These are phyloP conservation scores for Phlegmacium glaucopus DNA, from an alignment of 768 basidiomycete species.

Conservation along the genomic window DNA sequence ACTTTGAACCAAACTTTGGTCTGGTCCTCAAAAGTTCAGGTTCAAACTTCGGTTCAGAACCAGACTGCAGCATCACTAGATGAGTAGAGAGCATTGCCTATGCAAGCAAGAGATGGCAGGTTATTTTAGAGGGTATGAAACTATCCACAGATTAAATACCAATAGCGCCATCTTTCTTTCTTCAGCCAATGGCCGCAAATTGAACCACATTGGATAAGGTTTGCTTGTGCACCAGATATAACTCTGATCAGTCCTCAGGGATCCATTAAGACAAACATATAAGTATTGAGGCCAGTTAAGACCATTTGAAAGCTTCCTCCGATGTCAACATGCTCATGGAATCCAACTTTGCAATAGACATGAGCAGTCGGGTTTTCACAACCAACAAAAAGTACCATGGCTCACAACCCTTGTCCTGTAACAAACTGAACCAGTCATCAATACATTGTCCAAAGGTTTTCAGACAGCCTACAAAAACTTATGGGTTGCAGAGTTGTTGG, in stretches of 20 bases:
- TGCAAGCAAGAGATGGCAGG: conserved; percentile 19
- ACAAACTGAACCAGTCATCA: conserved; percentile 4
- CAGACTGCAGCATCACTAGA: no score
- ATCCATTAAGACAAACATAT: background rate
- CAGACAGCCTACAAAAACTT: conserved; percentile 17
- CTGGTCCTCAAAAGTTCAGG: no score
- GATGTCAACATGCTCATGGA: conserved; percentile 34
- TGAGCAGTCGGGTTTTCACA: conserved; percentile 47
- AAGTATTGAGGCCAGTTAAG: background rate
- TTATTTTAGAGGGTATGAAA: conserved; percentile 30
- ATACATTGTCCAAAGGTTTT: no score
- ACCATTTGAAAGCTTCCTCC: no score
- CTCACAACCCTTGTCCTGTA: conserved; percentile 33
- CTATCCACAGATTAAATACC: conserved; percentile 33
- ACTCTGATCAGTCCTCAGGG: conserved; percentile 13
- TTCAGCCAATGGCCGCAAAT: conserved; percentile 38
- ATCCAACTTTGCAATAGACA: conserved; percentile 67
- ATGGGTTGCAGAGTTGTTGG: conserved; percentile 53
- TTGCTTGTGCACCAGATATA: conserved; percentile 42
- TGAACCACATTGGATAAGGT: conserved; percentile 35
- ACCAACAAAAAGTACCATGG: conserved; percentile 66
- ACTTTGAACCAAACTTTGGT: no score
- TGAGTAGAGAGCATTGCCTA: conserved; percentile 4
- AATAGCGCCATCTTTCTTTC: conserved; percentile 24
- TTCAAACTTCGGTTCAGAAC: no score